phyloP scores from a whole-genome alignment of 2,329 filamentous ascomycete species.

The Ophiocordyceps camponoti-leonardi region DNA sequence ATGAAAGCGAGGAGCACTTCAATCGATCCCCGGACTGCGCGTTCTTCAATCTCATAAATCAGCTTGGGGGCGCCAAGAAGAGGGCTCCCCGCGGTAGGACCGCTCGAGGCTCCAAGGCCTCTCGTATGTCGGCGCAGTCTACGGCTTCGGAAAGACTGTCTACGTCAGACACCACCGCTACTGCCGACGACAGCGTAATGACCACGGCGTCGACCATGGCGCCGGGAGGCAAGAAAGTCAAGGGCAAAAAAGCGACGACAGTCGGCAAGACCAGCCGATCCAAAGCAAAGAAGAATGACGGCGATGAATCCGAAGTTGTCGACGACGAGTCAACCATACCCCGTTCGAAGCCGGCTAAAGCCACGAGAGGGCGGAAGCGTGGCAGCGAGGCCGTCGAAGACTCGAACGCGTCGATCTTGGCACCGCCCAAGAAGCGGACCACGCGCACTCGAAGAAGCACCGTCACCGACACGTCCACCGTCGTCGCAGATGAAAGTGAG shows the following conservation, averaged over 20 bases:
- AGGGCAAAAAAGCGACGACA: constrained; percentile 34
- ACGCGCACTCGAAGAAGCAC: constrained; percentile 32
- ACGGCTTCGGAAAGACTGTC: constrained; percentile 32
- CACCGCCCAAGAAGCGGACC: constrained; percentile 41
- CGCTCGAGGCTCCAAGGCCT: constrained; percentile 48
- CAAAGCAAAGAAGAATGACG: constrained; percentile 33
- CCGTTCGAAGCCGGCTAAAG: constrained; percentile 18
- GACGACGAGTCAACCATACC: constrained; percentile 8
- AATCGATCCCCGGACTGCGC: constrained; percentile 61
- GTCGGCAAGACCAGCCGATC: constrained; percentile 22
- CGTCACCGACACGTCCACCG: constrained; percentile 19
- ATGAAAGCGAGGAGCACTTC: constrained; percentile 62
- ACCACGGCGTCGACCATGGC: constrained; percentile 43
- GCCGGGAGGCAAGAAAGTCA: constrained; percentile 38
- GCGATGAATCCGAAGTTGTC: constrained; percentile 5
- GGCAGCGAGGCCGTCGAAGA: constrained; percentile 41
- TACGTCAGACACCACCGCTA: constrained; percentile 26
- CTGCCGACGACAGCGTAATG: constrained; percentile 40
- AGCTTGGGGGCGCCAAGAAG: constrained; percentile 36
- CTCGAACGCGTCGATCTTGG: constrained; percentile 20
- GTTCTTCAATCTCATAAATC: constrained; percentile 58
- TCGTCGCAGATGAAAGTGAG: constrained; percentile 22
- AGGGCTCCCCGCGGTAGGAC: constrained; percentile 34
- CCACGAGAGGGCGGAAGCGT: constrained; percentile 42
- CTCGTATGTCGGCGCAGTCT: constrained; percentile 45